Base-by-base conservation (phyloP, 257 asterid species). In the Avicennia marina region DNA sequence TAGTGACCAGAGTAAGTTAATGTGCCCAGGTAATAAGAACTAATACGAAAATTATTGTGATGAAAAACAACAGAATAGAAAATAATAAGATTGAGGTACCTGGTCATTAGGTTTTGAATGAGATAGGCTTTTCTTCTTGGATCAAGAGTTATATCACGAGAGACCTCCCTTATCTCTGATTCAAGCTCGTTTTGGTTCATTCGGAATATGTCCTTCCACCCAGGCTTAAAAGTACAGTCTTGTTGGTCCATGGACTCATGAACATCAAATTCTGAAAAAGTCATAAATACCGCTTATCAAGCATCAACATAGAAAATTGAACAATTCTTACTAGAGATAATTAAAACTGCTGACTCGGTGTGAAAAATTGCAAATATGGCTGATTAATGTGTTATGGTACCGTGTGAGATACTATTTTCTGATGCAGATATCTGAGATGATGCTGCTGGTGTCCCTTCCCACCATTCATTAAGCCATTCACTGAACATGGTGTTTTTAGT, bases 151-250 rank as follows among this genome's bases (percentile, higher is more conserved):
- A 95, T 77, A 70, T 91, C 96, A 19, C 89, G 82, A 67, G 98
- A 85, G 41, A 88, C 98, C 76, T 85, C 83, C 78, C 90, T 79
- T 71, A 91, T 83, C 86, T 91, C 98, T 19, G 94, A 85, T 75
- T 88, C 98, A 62, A 91, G 95, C 82, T 91, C 98, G 75, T 76
- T 91, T 83, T 91, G 98, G 69, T 91, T 91, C 98, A 91, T 91
- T 50, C 96, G 67, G 62, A 91, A 91, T 17, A 91, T 91, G 63
- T 91, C 98, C 48, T 88, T 83, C 98, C 98, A 91, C 64, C 98
- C 98, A 70, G 96, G 98, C 83, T 88, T 91, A 65, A 91, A 91
- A 20, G 87, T 85, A 38, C 60, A 59, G 54, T 91, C 96, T 53
- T 52, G 76, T 60, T 84, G 95, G 63, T 80, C 96, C 70, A 75